phyloP scores from a whole-genome alignment of 108 stramenopile species.

The Aurantiochytrium sp. region DNA sequence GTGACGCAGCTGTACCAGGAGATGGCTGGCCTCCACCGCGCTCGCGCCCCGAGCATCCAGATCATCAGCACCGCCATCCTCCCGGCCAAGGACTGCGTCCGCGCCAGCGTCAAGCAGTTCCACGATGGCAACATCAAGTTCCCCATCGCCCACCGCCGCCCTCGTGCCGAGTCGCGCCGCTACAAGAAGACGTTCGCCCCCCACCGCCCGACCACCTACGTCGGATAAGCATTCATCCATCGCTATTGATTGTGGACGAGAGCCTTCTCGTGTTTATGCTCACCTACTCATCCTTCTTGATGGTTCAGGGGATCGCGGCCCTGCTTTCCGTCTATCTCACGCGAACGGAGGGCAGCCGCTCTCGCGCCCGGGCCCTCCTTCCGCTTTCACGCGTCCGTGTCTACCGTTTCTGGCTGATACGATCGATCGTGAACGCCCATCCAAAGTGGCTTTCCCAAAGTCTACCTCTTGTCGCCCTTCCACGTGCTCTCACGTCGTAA shows the following conservation, averaged over 20 bases:
- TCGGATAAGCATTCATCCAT: slow-evolving; percentile 39
- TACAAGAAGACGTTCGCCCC: slow-evolving; percentile 54
- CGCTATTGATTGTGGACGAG: slow-evolving; percentile 3
- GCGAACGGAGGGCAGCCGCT: too few relatives aligned
- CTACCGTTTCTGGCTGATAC: too few relatives aligned
- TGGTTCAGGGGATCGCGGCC: too few relatives aligned
- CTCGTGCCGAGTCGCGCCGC: slow-evolving; percentile 65
- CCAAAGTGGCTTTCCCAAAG: too few relatives aligned
- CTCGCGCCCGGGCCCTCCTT: too few relatives aligned
- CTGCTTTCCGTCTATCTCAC: too few relatives aligned
- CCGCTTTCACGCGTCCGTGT: too few relatives aligned
- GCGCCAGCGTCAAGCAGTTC: slow-evolving; percentile 80
- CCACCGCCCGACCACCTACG: slow-evolving; percentile 56
- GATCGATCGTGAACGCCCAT: too few relatives aligned
- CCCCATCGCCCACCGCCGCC: slow-evolving; percentile 93
- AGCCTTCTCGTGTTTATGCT: background rate
- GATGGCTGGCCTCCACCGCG: slow-evolving; percentile 99
- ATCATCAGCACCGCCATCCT: slow-evolving; percentile 93
- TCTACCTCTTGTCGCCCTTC: too few relatives aligned
- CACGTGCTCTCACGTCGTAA: too few relatives aligned
- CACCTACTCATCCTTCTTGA: background rate
- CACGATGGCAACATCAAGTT: slow-evolving; percentile 85
- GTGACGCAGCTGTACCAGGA: slow-evolving; percentile 97
- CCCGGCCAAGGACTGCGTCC: slow-evolving; percentile 79
- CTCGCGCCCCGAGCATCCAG: slow-evolving; percentile 95